Conservation (phyloP, 2,329 filamentous ascomycete genomes). For the Teratosphaeria destructans region DNA sequence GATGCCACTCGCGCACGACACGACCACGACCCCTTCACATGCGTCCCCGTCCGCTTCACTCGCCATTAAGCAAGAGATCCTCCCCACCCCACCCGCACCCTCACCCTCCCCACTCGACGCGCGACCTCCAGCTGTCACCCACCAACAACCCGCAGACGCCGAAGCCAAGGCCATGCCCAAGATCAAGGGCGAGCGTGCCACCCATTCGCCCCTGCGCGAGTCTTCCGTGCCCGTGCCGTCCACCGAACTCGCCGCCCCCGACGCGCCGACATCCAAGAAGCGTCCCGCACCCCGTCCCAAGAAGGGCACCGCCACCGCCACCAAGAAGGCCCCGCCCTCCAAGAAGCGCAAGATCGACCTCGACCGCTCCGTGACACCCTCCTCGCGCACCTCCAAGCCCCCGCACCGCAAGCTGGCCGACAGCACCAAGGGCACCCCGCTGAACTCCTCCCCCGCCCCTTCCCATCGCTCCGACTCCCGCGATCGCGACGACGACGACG, state of each 20-base stretch:
- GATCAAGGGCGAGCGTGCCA: constrained; percentile 36
- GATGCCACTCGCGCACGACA: constrained; percentile 2
- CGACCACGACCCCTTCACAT: neutral
- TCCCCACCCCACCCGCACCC: constrained; percentile 27
- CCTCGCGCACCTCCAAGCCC: constrained; percentile 27
- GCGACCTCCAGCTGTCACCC: constrained; percentile 7
- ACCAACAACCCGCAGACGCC: constrained; percentile 16
- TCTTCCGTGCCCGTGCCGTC: constrained; percentile 30
- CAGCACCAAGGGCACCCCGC: constrained; percentile 33
- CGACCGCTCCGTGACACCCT: constrained; percentile 31
- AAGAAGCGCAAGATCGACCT: constrained; percentile 37
- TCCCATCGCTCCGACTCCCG: constrained; percentile 28
- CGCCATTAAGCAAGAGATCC: constrained; percentile 29
- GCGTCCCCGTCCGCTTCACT: neutral
- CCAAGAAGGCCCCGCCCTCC: constrained; percentile 31
- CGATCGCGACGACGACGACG: constrained; percentile 25
- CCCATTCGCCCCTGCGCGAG: constrained; percentile 29
- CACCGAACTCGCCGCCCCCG: constrained; percentile 25
- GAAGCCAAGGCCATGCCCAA: constrained; percentile 35
- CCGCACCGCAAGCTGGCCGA: constrained; percentile 18
- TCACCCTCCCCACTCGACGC: constrained; percentile 18
- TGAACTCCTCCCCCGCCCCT: constrained; percentile 31
- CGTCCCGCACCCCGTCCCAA: constrained; percentile 35
- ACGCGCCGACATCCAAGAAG: constrained; percentile 30
- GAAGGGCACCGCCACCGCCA: constrained; percentile 35